phyloP scores from a whole-genome alignment of 2,329 filamentous ascomycete species.

The Rhynchosporium secalis region DNA sequence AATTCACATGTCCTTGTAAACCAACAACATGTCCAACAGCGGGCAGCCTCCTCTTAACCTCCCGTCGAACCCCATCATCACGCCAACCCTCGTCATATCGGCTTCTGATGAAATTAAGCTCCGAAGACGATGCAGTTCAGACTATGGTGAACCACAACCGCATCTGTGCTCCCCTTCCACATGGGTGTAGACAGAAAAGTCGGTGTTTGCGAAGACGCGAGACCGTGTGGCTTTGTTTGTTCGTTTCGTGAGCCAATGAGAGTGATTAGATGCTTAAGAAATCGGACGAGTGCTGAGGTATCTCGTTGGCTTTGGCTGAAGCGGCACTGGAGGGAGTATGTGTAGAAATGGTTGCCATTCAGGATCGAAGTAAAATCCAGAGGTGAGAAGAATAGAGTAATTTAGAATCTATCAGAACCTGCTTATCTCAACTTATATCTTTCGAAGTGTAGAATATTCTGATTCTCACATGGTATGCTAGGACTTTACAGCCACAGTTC shows the following conservation, averaged over 20 bases:
- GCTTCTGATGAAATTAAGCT: neutral
- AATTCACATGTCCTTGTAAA: neutral
- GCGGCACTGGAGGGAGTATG: neutral
- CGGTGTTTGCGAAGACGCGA: neutral
- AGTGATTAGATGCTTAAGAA: neutral
- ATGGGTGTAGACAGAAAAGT: neutral
- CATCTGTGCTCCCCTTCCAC: neutral
- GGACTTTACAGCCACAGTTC: neutral
- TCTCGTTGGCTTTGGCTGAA: neutral
- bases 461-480: neutral
- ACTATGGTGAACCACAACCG: neutral
- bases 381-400: neutral
- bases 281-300: neutral
- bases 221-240: neutral
- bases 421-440: too few species aligned
- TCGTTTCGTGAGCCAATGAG: neutral
- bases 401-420: neutral
- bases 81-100: neutral
- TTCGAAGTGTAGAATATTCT: neutral
- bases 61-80: neutral
- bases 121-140: slow-evolving; percentile 5
- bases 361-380: too few species aligned
- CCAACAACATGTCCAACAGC: neutral
- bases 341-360: neutral
- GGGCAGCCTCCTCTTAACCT: neutral